Conservation (phyloP, 2,329 filamentous ascomycete species). For the Colletotrichum liaoningense region DNA sequence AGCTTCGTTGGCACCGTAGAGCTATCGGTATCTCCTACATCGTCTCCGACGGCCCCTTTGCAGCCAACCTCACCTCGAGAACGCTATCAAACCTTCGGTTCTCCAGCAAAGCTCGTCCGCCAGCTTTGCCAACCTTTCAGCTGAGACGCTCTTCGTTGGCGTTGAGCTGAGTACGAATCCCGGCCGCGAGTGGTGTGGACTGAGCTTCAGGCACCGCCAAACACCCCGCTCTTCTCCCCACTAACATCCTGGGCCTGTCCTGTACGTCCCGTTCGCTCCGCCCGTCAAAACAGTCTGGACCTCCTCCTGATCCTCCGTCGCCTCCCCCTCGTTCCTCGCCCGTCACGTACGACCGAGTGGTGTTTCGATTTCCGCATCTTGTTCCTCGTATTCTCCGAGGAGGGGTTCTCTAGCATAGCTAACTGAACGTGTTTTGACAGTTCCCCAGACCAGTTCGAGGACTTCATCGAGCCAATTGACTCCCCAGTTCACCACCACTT, state of each 20-base stretch:
- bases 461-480: slow-evolving; percentile 12
- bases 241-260: slow-evolving; percentile 28
- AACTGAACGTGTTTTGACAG: background rate
- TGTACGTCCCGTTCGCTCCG: slow-evolving; percentile 24
- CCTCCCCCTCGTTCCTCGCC: background rate
- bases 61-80: slow-evolving; percentile 4
- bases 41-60: background rate
- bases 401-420: background rate
- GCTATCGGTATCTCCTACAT: slow-evolving; percentile 5
- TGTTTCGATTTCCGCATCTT: slow-evolving; percentile 1
- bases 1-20: background rate
- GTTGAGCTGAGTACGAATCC: slow-evolving; percentile 18
- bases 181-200: slow-evolving; percentile 25
- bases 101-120: background rate
- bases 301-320: slow-evolving; percentile 17
- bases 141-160: slow-evolving; percentile 4
- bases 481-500: background rate
- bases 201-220: slow-evolving; percentile 32
- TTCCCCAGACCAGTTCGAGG: slow-evolving; percentile 1
- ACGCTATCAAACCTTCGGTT: background rate
- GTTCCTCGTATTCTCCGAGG: background rate
- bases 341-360: slow-evolving; percentile 4
- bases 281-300: slow-evolving; percentile 25
- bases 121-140: background rate
- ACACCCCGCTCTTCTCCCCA: slow-evolving; percentile 31